Evolutionary conservation across 768 basidiomycete species (phyloP).

Genomic region (Chalciporus piperatus): DNA sequence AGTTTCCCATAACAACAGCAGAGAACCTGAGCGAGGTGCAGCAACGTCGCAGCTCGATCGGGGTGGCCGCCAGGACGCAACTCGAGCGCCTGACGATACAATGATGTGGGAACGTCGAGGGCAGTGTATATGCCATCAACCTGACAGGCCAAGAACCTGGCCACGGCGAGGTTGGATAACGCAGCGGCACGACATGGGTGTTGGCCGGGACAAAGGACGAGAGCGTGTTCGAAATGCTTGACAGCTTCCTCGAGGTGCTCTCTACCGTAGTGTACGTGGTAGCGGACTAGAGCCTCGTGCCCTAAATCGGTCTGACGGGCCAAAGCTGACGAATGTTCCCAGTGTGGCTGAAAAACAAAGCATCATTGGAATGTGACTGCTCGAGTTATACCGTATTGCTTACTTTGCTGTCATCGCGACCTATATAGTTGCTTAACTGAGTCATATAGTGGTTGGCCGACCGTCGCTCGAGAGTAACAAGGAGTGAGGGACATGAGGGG

Average conservation of each 20-base stretch:
- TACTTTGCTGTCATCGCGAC: no score
- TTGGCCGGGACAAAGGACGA: slow-evolving; percentile 3
- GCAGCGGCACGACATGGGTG: slow-evolving; percentile 7
- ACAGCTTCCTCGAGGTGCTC: not conserved
- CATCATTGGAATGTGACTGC: no score
- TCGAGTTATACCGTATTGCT: no score
- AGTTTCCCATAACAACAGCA: not conserved
- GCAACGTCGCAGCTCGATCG: slow-evolving; percentile 4
- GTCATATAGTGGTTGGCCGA: no score
- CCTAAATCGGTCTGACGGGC: not conserved
- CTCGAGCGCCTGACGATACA: no score
- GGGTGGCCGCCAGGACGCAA: slow-evolving; percentile 2
- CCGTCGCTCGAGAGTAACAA: no score
- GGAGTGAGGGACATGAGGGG: no score
- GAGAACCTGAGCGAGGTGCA: not conserved
- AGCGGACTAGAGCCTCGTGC: not conserved
- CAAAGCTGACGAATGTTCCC: no score
- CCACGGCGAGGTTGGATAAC: slow-evolving; percentile 2
- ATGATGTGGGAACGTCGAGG: not conserved
- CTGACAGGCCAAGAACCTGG: not conserved
- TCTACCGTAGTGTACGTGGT: not conserved
- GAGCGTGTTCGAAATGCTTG: not conserved
- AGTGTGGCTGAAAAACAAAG: no score
- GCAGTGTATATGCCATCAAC: not conserved
- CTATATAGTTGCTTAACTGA: no score